phyloP scores from a whole-genome alignment of 768 basidiomycete genomes.

The Mycena venus region DNA sequence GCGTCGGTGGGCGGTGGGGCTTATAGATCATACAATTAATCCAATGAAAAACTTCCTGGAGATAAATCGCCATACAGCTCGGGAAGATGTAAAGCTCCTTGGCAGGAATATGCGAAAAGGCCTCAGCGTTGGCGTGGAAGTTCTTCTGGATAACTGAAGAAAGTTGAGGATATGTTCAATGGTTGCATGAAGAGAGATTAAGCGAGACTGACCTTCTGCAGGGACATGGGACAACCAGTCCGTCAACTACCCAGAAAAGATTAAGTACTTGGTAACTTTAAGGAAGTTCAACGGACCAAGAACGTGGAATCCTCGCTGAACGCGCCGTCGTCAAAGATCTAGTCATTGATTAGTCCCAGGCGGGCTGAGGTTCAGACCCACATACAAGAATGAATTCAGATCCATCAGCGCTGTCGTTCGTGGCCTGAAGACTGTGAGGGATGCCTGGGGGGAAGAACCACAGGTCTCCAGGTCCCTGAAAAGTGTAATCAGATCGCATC shows the following conservation, averaged over 20 bases:
- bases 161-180: neutral
- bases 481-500: neutral
- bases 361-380: too few relatives aligned
- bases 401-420: conserved; percentile 57
- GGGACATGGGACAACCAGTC: conserved; percentile 70
- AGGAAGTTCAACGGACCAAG: conserved; percentile 47
- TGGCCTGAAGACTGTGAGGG: conserved; percentile 70
- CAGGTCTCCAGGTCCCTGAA: conserved; percentile 60
- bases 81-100: conserved; percentile 69
- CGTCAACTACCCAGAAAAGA: conserved; percentile 51
- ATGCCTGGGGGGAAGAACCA: conserved; percentile 72
- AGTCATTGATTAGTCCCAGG: neutral
- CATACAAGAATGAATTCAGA: conserved; percentile 66
- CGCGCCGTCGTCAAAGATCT: conserved; percentile 65
- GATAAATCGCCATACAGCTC: conserved; percentile 42
- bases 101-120: conserved; percentile 58
- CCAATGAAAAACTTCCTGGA: neutral
- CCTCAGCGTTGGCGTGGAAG: conserved; percentile 55
- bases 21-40: conserved; percentile 24
- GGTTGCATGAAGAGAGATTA: neutral
- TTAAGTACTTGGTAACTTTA: neutral
- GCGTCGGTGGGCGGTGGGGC: conserved; percentile 52
- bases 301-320: conserved; percentile 70
- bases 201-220: conserved; percentile 51
- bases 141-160: conserved; percentile 63